Percentiles rank a stretch among this genome's conserved stretches.
Evolutionary conservation across 306 rosid species (phyloP).

Genomic region (Astragalus glycyphyllos): DNA sequence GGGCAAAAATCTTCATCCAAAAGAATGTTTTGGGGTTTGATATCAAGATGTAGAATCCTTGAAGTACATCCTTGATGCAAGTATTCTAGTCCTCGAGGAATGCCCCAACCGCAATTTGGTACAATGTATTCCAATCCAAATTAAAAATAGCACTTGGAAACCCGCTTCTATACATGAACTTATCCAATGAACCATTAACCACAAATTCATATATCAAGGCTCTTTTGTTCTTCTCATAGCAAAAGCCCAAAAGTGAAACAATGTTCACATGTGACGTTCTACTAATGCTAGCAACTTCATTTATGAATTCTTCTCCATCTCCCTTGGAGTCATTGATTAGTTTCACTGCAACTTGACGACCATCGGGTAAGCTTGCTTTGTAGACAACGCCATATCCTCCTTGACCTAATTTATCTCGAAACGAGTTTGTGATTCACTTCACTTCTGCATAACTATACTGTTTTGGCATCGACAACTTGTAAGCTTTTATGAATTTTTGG

Average conservation of each 20-base stretch:
- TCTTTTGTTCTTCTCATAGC: slow-evolving; percentile 43
- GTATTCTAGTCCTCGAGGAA: slow-evolving; percentile 55
- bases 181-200: slow-evolving; percentile 55
- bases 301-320: too few relatives aligned
- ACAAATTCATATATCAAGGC: slow-evolving; percentile 55
- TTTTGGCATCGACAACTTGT: too few relatives aligned
- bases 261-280: slow-evolving; percentile 52
- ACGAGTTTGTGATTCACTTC: too few relatives aligned
- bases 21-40: slow-evolving; percentile 44
- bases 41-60: slow-evolving; percentile 55
- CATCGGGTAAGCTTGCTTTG: too few relatives aligned
- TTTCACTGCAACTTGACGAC: too few relatives aligned
- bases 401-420: too few relatives aligned
- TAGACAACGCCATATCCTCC: too few relatives aligned
- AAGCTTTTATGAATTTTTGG: too few relatives aligned
- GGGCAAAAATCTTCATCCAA: slow-evolving; percentile 43
- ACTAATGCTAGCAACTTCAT: too few relatives aligned
- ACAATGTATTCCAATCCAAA: slow-evolving; percentile 38
- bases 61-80: slow-evolving; percentile 50
- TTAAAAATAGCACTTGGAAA: slow-evolving; percentile 11
- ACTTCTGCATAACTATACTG: too few relatives aligned
- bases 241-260: slow-evolving; percentile 50
- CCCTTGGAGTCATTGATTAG: too few relatives aligned
- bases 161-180: slow-evolving; percentile 24
- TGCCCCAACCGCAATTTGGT: slow-evolving; percentile 41